phyloP scores from a whole-genome alignment of 2,329 filamentous ascomycete genomes.

The Trichoderma atrobrunneum region DNA sequence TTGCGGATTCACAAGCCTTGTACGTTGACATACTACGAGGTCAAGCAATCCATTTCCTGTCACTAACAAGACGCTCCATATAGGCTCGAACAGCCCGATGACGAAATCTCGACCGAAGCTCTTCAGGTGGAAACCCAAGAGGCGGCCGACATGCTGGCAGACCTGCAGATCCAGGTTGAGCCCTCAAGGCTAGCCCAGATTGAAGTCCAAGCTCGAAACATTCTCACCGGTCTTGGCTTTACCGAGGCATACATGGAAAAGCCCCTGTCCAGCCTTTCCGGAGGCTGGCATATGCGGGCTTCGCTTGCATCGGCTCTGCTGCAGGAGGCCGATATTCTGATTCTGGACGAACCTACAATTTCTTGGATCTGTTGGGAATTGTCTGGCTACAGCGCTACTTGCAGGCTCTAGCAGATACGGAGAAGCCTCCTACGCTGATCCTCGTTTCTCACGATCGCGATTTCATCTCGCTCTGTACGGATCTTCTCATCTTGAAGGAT shows the following conservation, averaged over 20 bases:
- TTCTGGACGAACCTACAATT: slow-evolving; percentile 85
- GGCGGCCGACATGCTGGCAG: slow-evolving; percentile 66
- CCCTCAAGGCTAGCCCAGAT: slow-evolving; percentile 60
- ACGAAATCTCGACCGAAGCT: slow-evolving; percentile 53
- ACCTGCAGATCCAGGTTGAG: slow-evolving; percentile 66
- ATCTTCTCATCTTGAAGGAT: slow-evolving; percentile 73
- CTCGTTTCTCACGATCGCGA: slow-evolving; percentile 83
- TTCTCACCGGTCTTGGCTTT: slow-evolving; percentile 71
- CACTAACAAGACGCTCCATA: neutral
- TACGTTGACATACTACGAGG: slow-evolving; percentile 33
- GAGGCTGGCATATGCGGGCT: slow-evolving; percentile 73
- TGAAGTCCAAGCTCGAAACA: slow-evolving; percentile 63
- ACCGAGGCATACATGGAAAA: slow-evolving; percentile 58
- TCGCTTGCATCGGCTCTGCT: slow-evolving; percentile 64
- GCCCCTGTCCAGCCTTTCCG: slow-evolving; percentile 65
- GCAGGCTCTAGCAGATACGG: slow-evolving; percentile 49
- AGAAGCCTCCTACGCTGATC: slow-evolving; percentile 63
- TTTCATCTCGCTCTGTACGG: slow-evolving; percentile 74
- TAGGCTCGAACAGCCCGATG: slow-evolving; percentile 50
- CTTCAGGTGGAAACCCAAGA: slow-evolving; percentile 66
- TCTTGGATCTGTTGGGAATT: slow-evolving; percentile 77
- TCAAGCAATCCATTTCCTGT: neutral
- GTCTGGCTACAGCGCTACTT: slow-evolving; percentile 81
- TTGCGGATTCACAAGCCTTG: slow-evolving; percentile 55
- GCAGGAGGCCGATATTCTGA: slow-evolving; percentile 71